phyloP scores from a whole-genome alignment of 2,329 filamentous ascomycete genomes.

The Verticillium zaregamsianum region DNA sequence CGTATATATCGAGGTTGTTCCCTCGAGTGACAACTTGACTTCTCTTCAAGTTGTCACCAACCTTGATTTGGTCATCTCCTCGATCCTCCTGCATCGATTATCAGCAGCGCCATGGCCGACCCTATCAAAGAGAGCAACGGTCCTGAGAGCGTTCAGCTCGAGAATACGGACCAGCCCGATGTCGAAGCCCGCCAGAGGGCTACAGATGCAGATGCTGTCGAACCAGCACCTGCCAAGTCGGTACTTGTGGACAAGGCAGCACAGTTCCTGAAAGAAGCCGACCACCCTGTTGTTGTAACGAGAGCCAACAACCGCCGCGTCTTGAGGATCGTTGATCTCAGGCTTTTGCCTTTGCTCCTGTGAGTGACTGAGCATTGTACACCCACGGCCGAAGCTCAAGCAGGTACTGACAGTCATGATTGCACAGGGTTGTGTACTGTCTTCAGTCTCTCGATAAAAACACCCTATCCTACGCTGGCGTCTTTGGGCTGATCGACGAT shows the following conservation, averaged over 20 bases:
- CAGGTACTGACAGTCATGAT: not conserved
- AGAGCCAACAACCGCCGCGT: constrained; percentile 48
- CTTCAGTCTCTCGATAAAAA: constrained; percentile 17
- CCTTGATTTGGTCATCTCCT: too few relatives aligned
- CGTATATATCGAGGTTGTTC: too few relatives aligned
- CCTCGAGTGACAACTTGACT: too few relatives aligned
- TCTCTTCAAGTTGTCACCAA: too few relatives aligned
- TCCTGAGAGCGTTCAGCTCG: not conserved
- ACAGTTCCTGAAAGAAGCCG: constrained; percentile 40
- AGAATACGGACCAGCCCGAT: not conserved
- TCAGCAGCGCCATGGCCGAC: not conserved
- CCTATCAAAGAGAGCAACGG: not conserved
- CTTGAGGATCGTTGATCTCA: constrained; percentile 30
- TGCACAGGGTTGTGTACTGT: constrained; percentile 13
- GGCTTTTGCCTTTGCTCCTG: constrained; percentile 43
- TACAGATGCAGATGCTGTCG: not conserved
- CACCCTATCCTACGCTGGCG: constrained; percentile 46
- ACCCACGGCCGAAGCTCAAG: not conserved
- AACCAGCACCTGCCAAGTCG: constrained; percentile 5
- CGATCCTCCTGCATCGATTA: too few relatives aligned
- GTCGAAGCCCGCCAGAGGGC: not conserved
- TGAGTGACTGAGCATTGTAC: not conserved
- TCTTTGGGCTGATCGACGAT: constrained; percentile 56
- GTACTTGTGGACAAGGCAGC: constrained; percentile 39
- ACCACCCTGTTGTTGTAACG: constrained; percentile 41